A percentile compares a stretch with the other conserved stretches of the same genome.
These are phyloP conservation scores for Alliaria petiolata DNA, from an alignment of 345 rosid species.

Conservation along the genomic window DNA sequence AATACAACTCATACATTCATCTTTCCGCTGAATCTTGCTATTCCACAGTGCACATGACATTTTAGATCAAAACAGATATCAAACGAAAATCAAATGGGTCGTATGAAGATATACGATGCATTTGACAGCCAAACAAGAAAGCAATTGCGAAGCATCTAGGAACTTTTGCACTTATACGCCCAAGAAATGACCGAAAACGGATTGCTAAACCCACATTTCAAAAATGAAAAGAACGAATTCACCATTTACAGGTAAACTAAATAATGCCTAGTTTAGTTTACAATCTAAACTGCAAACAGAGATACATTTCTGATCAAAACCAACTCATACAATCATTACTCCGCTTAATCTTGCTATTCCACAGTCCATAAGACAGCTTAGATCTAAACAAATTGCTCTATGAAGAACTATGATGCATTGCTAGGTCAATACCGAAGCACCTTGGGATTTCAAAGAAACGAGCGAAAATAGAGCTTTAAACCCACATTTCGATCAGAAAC, in stretches of 20 bases:
- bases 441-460: no score
- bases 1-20: neutral
- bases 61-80: neutral
- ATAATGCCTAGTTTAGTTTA: neutral
- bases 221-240: no score
- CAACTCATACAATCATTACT: neutral
- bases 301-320: neutral
- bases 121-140: no score
- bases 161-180: no score
- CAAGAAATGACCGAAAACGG: no score
- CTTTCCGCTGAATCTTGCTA: neutral
- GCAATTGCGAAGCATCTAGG: neutral
- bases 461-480: no score
- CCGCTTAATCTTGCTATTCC: neutral
- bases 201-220: no score
- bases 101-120: neutral
- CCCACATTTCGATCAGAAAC: slow-evolving; percentile 14
- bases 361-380: neutral
- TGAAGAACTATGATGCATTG: neutral
- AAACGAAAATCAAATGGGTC: neutral
- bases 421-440: neutral
- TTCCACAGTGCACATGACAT: neutral
- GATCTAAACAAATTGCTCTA: neutral
- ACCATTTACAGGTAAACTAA: no score
- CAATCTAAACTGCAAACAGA: neutral